Evolutionary conservation across 495 filamentous ascomycete genomes (phyloP).

Genomic region (Neurospora intermedia): DNA sequence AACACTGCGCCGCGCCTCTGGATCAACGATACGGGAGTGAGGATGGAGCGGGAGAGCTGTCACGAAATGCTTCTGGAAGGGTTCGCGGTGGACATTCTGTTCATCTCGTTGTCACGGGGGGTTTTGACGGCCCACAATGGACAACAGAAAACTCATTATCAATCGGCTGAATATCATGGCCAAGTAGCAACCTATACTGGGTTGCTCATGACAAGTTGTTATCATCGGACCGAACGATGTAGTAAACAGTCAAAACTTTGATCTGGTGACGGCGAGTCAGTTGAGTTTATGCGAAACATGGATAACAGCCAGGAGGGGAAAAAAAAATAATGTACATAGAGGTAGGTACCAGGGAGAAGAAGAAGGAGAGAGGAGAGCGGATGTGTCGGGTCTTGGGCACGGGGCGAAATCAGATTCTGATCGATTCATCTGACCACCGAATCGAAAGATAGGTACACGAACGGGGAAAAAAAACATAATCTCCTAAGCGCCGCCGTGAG

Average conservation of each 20-base stretch:
- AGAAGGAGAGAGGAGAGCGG: neutral
- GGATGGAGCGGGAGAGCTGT: neutral
- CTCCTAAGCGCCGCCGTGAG: neutral
- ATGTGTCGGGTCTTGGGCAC: neutral
- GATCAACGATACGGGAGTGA: neutral
- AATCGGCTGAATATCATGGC: too few species aligned
- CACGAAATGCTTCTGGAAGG: neutral
- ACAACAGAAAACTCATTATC: too few species aligned
- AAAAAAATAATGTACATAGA: neutral
- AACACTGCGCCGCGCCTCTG: neutral
- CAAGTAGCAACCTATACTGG: too few species aligned
- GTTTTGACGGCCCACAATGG: too few species aligned
- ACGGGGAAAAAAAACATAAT: neutral
- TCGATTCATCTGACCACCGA: neutral
- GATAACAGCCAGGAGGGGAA: neutral
- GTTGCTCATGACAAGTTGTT: neutral
- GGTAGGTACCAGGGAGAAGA: neutral
- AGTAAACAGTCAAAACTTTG: neutral
- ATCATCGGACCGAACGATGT: neutral
- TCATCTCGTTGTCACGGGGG: neutral
- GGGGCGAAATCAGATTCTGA: neutral
- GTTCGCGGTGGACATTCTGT: neutral
- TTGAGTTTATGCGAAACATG: neutral
- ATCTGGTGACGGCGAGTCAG: neutral
- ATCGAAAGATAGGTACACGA: neutral